phyloP scores from a whole-genome alignment of 768 basidiomycete species.

The Boletus speciosus region DNA sequence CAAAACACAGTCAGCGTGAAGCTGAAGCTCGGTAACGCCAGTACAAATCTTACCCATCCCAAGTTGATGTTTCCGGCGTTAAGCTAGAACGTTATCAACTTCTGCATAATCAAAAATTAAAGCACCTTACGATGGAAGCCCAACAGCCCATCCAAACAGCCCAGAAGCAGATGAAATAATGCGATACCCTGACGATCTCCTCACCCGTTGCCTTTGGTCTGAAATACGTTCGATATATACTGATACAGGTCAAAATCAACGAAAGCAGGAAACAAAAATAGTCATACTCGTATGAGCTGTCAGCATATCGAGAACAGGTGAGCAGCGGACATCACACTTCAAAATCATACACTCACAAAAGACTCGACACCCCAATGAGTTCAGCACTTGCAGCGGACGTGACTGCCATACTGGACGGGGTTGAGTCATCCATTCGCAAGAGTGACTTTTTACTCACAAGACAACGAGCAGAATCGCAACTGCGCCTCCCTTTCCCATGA shows the following conservation, averaged over 20 bases:
- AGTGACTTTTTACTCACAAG: conserved; percentile 25
- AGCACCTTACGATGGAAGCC: conserved; percentile 26
- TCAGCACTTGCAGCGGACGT: conserved; percentile 46
- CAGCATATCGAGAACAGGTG: not conserved
- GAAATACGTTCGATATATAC: conserved; percentile 40
- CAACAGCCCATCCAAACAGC: conserved; percentile 44
- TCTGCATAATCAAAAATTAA: not conserved
- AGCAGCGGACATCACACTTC: not conserved
- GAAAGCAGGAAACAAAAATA: not conserved
- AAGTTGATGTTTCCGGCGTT: conserved; percentile 44
- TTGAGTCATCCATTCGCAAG: not conserved
- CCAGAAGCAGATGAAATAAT: conserved; percentile 42
- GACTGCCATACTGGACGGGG: conserved; percentile 39
- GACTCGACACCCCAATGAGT: conserved; percentile 42
- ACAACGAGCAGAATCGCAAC: conserved; percentile 43
- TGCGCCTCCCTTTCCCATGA: conserved; percentile 45
- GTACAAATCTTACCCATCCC: conserved; percentile 39
- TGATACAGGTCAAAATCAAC: conserved; percentile 1
- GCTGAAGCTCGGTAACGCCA: not conserved
- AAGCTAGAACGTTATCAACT: conserved; percentile 28
- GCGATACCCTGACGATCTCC: conserved; percentile 40
- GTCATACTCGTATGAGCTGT: conserved; percentile 45
- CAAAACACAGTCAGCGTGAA: conserved; percentile 1
- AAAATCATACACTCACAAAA: conserved; percentile 34
- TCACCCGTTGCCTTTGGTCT: conserved; percentile 35